phyloP scores from a whole-genome alignment of 768 basidiomycete species.

The Baorangia bicolor region DNA sequence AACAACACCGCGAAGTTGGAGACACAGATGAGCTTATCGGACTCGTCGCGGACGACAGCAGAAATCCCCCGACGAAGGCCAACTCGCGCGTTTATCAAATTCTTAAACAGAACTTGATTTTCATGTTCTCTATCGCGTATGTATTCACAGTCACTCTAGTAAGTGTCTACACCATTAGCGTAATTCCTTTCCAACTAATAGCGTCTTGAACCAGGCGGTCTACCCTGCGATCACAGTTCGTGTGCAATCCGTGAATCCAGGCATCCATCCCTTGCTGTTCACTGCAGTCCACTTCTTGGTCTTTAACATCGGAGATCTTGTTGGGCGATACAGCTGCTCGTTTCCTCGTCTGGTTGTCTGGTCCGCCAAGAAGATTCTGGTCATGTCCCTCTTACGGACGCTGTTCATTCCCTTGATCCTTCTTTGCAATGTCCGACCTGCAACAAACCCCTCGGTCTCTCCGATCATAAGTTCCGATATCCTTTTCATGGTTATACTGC shows the following conservation, averaged over 20 bases:
- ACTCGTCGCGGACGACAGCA: conserved; percentile 36
- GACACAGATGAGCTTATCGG: conserved; percentile 29
- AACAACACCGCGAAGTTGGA: conserved; percentile 33
- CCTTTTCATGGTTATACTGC: conserved; percentile 70
- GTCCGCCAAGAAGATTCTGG: conserved; percentile 61
- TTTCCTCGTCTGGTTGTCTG: conserved; percentile 66
- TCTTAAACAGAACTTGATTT: conserved; percentile 62
- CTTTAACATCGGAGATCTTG: conserved; percentile 71
- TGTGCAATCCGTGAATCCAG: conserved; percentile 62
- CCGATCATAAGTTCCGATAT: conserved; percentile 71
- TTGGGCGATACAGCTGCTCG: conserved; percentile 67
- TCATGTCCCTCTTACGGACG: conserved; percentile 65
- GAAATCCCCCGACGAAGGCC: conserved; percentile 30
- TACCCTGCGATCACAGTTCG: conserved; percentile 86
- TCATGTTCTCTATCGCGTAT: conserved; percentile 72
- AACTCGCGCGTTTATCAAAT: conserved; percentile 49
- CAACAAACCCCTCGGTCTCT: conserved; percentile 24
- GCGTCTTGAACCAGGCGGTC: conserved; percentile 55
- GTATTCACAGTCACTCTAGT: conserved; percentile 82
- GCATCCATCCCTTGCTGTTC: conserved; percentile 80
- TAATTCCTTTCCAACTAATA: conserved; percentile 4
- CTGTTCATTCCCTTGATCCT: conserved; percentile 86
- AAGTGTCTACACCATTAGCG: conserved; percentile 21
- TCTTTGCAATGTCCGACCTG: conserved; percentile 76
- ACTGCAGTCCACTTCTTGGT: conserved; percentile 73